Evolutionary conservation across 2,329 filamentous ascomycete genomes (phyloP).

Genomic region (Ophiocordyceps unilateralis): DNA sequence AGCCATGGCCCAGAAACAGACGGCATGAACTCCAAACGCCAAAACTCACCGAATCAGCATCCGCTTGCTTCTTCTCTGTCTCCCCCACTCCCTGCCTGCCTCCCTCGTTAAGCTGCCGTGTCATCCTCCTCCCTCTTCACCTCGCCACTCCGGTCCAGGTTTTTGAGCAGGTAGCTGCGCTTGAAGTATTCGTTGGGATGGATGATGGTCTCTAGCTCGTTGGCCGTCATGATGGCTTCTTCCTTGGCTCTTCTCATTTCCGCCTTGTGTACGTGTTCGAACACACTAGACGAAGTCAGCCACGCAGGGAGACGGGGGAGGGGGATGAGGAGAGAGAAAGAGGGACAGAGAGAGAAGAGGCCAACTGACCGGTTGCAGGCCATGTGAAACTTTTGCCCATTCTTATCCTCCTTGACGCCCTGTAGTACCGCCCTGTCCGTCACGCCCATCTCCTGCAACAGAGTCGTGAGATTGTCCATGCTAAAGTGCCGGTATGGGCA

Average conservation of each 20-base stretch:
- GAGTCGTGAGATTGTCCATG: slow-evolving; percentile 61
- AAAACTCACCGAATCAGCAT: background rate
- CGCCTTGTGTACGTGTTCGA: slow-evolving; percentile 68
- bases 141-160: slow-evolving; percentile 42
- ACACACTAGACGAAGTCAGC: slow-evolving; percentile 39
- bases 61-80: too few species aligned
- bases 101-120: background rate
- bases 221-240: slow-evolving; percentile 50
- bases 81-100: too few species aligned
- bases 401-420: slow-evolving; percentile 76
- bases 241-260: slow-evolving; percentile 66
- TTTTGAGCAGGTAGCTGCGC: slow-evolving; percentile 76
- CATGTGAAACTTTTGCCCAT: slow-evolving; percentile 78
- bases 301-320: background rate
- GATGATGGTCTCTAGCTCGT: slow-evolving; percentile 82
- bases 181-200: slow-evolving; percentile 99
- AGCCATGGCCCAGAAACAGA: too few species aligned
- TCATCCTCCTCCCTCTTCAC: slow-evolving; percentile 31
- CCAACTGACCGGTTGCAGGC: slow-evolving; percentile 65
- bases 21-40: too few species aligned
- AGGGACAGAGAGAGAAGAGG: background rate
- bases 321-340: background rate
- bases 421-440: slow-evolving; percentile 60
- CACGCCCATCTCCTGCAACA: slow-evolving; percentile 67
- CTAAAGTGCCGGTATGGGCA: slow-evolving; percentile 92